Base-by-base conservation (phyloP, 345 rosid species). In the Populus alba region DNA sequence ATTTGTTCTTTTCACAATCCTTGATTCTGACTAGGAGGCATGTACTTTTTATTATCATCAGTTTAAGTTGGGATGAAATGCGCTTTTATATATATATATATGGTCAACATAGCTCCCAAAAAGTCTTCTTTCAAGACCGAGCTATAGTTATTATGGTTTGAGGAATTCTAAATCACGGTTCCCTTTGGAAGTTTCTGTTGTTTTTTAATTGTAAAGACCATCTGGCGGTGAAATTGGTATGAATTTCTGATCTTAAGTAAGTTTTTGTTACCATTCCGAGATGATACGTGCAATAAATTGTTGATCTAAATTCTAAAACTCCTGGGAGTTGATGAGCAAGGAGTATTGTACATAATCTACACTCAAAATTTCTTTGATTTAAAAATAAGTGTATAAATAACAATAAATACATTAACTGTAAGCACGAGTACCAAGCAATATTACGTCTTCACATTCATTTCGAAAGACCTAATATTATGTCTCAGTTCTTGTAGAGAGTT, bases 21-120 rank as follows among this genome's bases (percentile, higher is more conserved):
- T 66, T 69, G 25, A 65, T 49, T 13, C 13, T 43, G n/a, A n/a
- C 66, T 37, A 68, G 18, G 67, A 69, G 35, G 4, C 53, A 37
- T 27, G n/a, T 38, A 33, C 23, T 17, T 59, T 10, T 18, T 20
- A 33, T 23, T 1, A 25, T 25, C 1, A 25, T 25, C 38, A 22
- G 5, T 7, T 57, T 37, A 9, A 22, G 39, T 43, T 31, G 27
- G 47, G 45, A 63, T 45, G 39, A 41, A 15, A 5, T 43, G 59
- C 41, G 55, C 63, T 17, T 11, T 33, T 33, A 33, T 33, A 33
- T 33, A 31, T 31, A 31, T 31, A 31, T 31, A 31, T 11, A 31
- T 23, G 17, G 68, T 59, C 76, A 73, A 38, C 67, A 51, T 57
- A n/a, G 41, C 75, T 72, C 27, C 45, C 43, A n/a, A 22, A 67